Percentiles rank a stretch among this genome's conserved stretches.
Conservation (phyloP, 257 asterid species). For the Ilex aquifolium region DNA sequence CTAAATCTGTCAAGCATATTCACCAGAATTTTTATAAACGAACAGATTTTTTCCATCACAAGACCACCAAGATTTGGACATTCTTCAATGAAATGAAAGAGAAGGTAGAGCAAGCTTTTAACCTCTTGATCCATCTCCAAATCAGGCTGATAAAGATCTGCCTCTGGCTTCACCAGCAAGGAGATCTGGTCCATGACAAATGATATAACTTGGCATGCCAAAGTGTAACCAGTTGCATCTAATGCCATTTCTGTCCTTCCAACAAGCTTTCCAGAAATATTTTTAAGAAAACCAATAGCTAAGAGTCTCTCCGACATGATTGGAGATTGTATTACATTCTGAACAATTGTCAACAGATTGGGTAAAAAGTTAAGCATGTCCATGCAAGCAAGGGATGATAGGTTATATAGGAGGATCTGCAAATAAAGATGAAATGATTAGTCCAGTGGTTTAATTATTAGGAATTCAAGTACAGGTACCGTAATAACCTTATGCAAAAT, state of each 20-base stretch:
- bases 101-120: conserved; percentile 43
- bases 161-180: conserved; percentile 25
- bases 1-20: conserved; percentile 22
- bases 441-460: conserved; percentile 7
- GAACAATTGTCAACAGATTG: conserved; percentile 31
- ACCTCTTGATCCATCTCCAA: conserved; percentile 42
- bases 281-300: conserved; percentile 41
- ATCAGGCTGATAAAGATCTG: conserved; percentile 25
- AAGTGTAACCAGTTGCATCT: conserved; percentile 29
- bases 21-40: conserved; percentile 39
- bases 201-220: conserved; percentile 40
- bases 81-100: conserved; percentile 45
- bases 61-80: conserved; percentile 36
- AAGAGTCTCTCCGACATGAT: conserved; percentile 39
- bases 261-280: conserved; percentile 47
- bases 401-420: conserved; percentile 44
- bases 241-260: conserved; percentile 40
- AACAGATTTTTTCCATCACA: conserved; percentile 43
- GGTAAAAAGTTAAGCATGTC: conserved; percentile 44
- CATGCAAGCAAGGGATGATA: conserved; percentile 33
- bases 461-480: conserved; percentile 17
- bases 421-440: conserved; percentile 20
- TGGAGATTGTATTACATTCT: conserved; percentile 35
- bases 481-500: conserved; percentile 53
- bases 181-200: conserved; percentile 44